Conservation (phyloP, 2,329 filamentous ascomycete genomes). For the Ustulina deusta region DNA sequence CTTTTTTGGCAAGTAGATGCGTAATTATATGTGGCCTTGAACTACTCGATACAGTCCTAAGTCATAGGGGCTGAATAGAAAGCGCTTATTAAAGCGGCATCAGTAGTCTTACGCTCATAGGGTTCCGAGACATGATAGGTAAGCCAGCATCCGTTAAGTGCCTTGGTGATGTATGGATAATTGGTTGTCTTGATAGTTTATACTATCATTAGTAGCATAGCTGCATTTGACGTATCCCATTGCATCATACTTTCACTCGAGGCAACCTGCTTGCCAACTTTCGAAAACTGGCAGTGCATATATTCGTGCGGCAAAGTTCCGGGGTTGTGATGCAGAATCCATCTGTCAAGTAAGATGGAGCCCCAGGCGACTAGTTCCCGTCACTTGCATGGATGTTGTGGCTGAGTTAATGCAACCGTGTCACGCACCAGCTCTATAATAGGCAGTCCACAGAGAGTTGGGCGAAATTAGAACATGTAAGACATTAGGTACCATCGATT, state of each 20-base stretch:
- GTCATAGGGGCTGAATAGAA: neutral
- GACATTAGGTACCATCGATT: conserved; percentile 15
- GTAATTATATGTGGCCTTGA: neutral
- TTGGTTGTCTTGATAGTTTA: neutral
- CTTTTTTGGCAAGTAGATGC: neutral
- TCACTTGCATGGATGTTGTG: conserved; percentile 12
- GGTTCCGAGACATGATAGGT: neutral
- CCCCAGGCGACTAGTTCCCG: neutral
- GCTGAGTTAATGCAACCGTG: conserved; percentile 28
- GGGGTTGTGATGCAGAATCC: conserved; percentile 7
- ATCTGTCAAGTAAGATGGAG: conserved; percentile 4
- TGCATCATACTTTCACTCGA: neutral
- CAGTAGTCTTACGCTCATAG: neutral
- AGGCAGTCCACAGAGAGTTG: conserved; percentile 7
- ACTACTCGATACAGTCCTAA: neutral
- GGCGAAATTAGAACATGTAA: conserved; percentile 24
- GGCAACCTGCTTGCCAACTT: neutral
- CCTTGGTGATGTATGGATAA: neutral
- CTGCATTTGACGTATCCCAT: neutral
- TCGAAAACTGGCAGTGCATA: neutral
- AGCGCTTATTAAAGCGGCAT: conserved; percentile 9
- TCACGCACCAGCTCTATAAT: conserved; percentile 7
- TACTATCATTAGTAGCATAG: neutral
- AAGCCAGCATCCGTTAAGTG: neutral
- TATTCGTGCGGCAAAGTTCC: conserved; percentile 6